These are phyloP conservation scores for Arthrobotrys conoides DNA, from an alignment of 2,329 filamentous ascomycete species.

Conservation along the genomic window DNA sequence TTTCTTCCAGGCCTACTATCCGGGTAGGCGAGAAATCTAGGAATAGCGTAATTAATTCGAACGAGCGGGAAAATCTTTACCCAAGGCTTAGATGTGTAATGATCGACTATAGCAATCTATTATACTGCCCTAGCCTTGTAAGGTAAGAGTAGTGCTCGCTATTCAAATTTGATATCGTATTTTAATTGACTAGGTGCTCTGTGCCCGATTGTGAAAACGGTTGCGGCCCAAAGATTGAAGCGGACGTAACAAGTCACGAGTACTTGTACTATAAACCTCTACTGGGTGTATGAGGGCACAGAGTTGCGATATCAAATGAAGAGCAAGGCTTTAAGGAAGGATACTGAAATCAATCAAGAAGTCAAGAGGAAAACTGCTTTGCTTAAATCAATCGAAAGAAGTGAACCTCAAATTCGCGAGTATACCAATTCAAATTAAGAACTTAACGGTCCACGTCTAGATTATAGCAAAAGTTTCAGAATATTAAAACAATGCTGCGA, in stretches of 20 bases:
- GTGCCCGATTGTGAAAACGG: neutral
- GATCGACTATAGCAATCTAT: slow-evolving; percentile 15
- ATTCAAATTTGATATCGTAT: slow-evolving; percentile 13
- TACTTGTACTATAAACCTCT: too few species aligned
- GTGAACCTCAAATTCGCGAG: neutral
- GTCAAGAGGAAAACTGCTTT: slow-evolving; percentile 10
- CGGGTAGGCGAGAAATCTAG: slow-evolving; percentile 26
- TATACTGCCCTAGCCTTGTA: neutral
- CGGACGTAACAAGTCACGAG: slow-evolving; percentile 26
- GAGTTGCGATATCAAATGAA: slow-evolving; percentile 9
- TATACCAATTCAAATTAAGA: slow-evolving; percentile 44
- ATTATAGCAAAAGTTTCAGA: slow-evolving; percentile 44
- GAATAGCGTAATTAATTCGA: slow-evolving; percentile 1
- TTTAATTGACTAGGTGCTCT: neutral
- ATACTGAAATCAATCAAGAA: neutral
- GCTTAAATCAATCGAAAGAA: slow-evolving; percentile 44
- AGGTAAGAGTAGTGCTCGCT: neutral
- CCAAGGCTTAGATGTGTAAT: slow-evolving; percentile 4
- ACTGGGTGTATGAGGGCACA: neutral
- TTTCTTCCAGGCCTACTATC: slow-evolving; percentile 36
- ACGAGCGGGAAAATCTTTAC: neutral
- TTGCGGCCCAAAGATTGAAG: neutral
- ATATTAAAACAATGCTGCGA: slow-evolving; percentile 55
- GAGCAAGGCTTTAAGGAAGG: neutral
- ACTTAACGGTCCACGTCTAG: slow-evolving; percentile 50